These are phyloP conservation scores for Sporopachydermia cereana DNA, from an alignment of 1,139 yeast species.

Conservation along the genomic window DNA sequence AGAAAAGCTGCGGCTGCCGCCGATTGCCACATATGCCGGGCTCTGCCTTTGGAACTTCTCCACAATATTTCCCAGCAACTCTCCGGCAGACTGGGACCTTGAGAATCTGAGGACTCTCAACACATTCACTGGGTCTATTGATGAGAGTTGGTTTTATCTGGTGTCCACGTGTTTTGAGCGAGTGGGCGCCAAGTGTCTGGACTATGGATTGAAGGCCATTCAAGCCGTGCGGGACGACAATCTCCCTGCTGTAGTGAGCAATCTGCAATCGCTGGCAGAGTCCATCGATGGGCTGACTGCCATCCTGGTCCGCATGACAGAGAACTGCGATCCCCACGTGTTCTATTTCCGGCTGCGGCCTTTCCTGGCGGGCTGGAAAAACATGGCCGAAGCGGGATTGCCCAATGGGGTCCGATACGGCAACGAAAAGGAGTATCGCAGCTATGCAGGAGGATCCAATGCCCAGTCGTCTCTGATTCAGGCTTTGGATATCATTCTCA, in stretches of 20 bases:
- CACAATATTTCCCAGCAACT: constrained; percentile 39
- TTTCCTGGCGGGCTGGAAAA: constrained; percentile 87
- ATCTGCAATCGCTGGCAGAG: constrained; percentile 60
- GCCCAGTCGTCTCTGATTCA: constrained; percentile 89
- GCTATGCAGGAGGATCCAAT: constrained; percentile 83
- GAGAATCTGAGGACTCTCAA: constrained; percentile 67
- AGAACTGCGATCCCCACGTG: constrained; percentile 89
- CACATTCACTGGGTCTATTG: constrained; percentile 84
- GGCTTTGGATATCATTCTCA: constrained; percentile 65
- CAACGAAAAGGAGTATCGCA: constrained; percentile 42
- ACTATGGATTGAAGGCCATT: constrained; percentile 51
- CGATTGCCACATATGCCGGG: constrained; percentile 80
- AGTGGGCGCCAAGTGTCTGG: constrained; percentile 59
- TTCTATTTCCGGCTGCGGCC: constrained; percentile 84
- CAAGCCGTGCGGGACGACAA: constrained; percentile 38
- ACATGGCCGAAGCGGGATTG: constrained; percentile 80
- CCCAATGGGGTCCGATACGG: constrained; percentile 75
- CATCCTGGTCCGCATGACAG: constrained; percentile 73
- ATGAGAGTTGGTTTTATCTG: constrained; percentile 89
- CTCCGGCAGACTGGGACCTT: constrained; percentile 32
- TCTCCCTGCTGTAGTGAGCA: constrained; percentile 27
- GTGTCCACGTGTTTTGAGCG: constrained; percentile 81
- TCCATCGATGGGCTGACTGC: constrained; percentile 66
- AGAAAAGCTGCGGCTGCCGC: constrained; percentile 60
- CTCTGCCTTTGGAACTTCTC: constrained; percentile 82